Conservation (phyloP, 495 filamentous ascomycete genomes). For the Tuber magnatum region DNA sequence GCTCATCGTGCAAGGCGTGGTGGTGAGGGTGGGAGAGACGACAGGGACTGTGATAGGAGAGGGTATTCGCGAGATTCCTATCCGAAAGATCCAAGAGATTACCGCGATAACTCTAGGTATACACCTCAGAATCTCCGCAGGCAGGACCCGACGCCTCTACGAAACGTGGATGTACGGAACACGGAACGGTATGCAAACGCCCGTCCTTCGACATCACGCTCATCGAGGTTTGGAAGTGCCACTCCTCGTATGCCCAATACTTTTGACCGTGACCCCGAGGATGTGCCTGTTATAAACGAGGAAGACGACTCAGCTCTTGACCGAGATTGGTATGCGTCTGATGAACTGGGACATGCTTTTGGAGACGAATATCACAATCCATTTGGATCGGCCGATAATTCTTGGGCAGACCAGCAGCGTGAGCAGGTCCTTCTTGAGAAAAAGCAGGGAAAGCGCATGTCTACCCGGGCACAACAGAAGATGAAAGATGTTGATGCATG, state of each 20-base stretch:
- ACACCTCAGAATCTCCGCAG: conserved; percentile 35
- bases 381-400: conserved; percentile 58
- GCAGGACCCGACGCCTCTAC: conserved; percentile 36
- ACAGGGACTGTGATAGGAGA: conserved; percentile 9
- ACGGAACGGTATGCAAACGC: conserved; percentile 33
- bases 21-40: conserved; percentile 14
- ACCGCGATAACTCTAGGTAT: conserved; percentile 33
- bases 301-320: conserved; percentile 60
- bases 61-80: conserved; percentile 17
- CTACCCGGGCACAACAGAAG: conserved; percentile 66
- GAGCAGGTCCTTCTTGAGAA: conserved; percentile 66
- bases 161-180: conserved; percentile 13
- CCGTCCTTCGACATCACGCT: conserved; percentile 38
- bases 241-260: conserved; percentile 37
- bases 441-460: conserved; percentile 62
- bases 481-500: conserved; percentile 94
- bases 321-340: conserved; percentile 77
- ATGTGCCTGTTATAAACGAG: conserved; percentile 22
- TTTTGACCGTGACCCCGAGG: conserved; percentile 35
- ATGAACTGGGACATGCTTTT: conserved; percentile 68
- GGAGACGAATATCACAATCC: conserved; percentile 69
- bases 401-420: conserved; percentile 63
- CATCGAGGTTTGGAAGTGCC: conserved; percentile 29
- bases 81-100: conserved; percentile 14
- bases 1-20: conserved; percentile 35